Base-by-base conservation (phyloP, 208 protist species). In the Porcisia deanei region DNA sequence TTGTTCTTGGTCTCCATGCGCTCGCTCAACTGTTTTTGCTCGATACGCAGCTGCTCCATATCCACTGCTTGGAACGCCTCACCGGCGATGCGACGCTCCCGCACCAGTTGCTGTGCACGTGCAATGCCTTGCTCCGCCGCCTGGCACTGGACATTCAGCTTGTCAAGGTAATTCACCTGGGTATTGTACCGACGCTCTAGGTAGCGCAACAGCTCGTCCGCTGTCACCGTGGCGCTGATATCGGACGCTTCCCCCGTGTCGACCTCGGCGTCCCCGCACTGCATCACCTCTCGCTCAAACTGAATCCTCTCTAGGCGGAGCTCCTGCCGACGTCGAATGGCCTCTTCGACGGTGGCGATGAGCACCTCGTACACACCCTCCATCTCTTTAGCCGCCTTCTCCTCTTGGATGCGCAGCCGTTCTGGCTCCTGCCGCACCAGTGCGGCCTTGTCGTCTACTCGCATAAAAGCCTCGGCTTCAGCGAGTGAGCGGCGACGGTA, bases 41-140 rank as follows among this genome's bases (percentile, higher is more conserved):
- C 97, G 81, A 99, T 99, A 55, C 94, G 90, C 7, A 99, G 89
- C 87, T 99, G 97, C 59, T 98, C 95, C 80, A 99, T 98, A 75
- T 99, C 98, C 74, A 99, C 97, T 1, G 89, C 86, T 66, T 96
- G 93, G 73, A 99, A 96, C 12, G 93, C 91, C 57, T 98, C 96
- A 20, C 97, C 97, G 52, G 96, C 94, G 37, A 96, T 90, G 58
- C 91, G 89, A 47, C 96, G 91, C 80, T 97, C 93, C 25, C 96
- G 89, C 22, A 98, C 84, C 73, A 98, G 93, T 58, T 85, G 78
- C 82, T 98, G 96, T 1, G 88, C 72, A 61, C 97, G 95, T 18
- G 79, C 72, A 47, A 98, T 98, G 37, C 88, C 88, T 47, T 84
- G 58, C 79, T 97, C 93, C 43, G 94, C 78, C 39, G 89, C 85